Percentiles rank a stretch among this genome's conserved stretches.
Evolutionary conservation across 805 yeast genomes (phyloP).

Genomic region (Metschnikowia cubensis): DNA sequence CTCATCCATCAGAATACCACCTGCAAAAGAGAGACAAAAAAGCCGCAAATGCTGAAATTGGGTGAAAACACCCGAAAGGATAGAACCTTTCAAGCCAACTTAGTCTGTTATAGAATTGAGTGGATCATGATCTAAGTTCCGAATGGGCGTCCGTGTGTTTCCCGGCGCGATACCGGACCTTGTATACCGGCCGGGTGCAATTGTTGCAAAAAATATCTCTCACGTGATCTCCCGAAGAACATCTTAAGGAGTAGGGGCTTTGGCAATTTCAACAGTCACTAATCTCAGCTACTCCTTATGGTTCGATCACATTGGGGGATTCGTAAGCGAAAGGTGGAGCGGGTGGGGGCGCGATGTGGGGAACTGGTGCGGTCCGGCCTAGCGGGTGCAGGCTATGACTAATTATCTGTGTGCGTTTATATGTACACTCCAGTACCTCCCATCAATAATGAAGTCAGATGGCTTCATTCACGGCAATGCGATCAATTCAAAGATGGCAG

Average conservation of each 20-base stretch:
- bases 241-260: background rate
- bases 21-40: background rate
- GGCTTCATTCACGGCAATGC: no score
- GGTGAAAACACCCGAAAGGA: no score
- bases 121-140: background rate
- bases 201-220: background rate
- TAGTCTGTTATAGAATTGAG: background rate
- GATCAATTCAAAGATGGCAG: no score
- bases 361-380: background rate
- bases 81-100: no score
- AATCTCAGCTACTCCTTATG: no score
- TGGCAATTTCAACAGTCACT: no score
- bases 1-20: background rate
- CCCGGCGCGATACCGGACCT: background rate
- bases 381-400: background rate
- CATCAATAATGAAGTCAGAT: no score
- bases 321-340: background rate
- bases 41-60: background rate
- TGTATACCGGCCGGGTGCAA: background rate
- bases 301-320: background rate
- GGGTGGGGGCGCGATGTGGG: constrained; percentile 4
- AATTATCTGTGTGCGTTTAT: background rate
- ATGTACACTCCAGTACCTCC: no score
- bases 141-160: background rate
- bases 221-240: background rate